Evolutionary conservation across 192 early-diverging fungal species (phyloP), one percentile per base, ranked within the genome.

Genomic region (Rhizophagus sp.): DNA sequence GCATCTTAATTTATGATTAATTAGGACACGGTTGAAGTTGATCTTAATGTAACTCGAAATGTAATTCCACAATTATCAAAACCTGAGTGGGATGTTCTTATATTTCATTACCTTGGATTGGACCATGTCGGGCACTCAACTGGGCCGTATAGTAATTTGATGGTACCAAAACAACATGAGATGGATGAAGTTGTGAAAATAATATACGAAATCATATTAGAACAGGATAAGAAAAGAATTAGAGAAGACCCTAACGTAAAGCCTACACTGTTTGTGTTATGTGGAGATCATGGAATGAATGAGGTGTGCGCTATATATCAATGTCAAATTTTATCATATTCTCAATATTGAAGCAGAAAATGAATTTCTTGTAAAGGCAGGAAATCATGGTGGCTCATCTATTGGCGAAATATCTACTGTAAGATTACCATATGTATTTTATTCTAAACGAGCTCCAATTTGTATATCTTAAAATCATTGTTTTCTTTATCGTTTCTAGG

Each of bases 241-340:
- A n/a, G 64, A 22, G 22, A 61, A 4, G 79, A 87, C 68, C 22
- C 57, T 15, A 73, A 62, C 36, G 85, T 90, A 22, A 85, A 88
- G 75, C 87, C 91, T 2, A 93, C 93, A 1, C 83, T 95, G 61
- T 85, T 95, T 77, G 88, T 95, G n/a, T 78, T 95, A 5, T 88
- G 93, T 78, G 94, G 94, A 62, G 94, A 95, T 81, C 94, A 95
- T 76, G 94, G 92, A 5, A 95, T 95, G 94, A 94, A 93, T 80
- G 91, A 93, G 79, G 88, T 90, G 62, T 84, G 88, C 33, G 83
- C 27, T 15, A 52, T 62, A 25, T 63, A 25, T 36, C 5, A 34
- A n/a, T 12, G 5, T 3, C 49, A 19, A 4, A 52, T 49, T 30
- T 74, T 50, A 22, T 50, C 24, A 30, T 0, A 47, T 47, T 47